Evolutionary conservation across 805 yeast genomes (phyloP).

Genomic region (Komagataella kurtzmanii): DNA sequence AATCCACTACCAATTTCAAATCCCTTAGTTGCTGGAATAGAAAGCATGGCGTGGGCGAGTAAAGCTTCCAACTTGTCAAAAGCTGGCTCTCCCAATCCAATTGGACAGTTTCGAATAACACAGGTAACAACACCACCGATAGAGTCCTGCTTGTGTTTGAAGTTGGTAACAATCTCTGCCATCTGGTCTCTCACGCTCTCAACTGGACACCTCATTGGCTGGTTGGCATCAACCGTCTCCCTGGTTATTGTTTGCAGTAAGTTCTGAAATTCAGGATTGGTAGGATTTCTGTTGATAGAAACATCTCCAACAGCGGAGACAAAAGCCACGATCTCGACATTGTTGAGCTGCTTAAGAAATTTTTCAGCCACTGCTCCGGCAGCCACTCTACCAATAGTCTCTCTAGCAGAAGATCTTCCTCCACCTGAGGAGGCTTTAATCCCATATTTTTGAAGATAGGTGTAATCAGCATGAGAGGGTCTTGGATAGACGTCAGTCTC

Average conservation of each 20-base stretch:
- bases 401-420: slow-evolving; percentile 94
- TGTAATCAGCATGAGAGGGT: slow-evolving; percentile 96
- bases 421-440: slow-evolving; percentile 93
- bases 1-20: slow-evolving; percentile 97
- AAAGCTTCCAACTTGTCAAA: slow-evolving; percentile 93
- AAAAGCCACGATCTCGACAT: slow-evolving; percentile 91
- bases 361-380: slow-evolving; percentile 98
- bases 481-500: slow-evolving; percentile 94
- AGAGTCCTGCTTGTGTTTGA: slow-evolving; percentile 79
- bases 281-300: slow-evolving; percentile 63
- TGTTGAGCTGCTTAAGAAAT: slow-evolving; percentile 58
- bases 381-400: slow-evolving; percentile 97
- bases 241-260: slow-evolving; percentile 69
- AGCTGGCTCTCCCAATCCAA: slow-evolving; percentile 96
- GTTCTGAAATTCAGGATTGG: slow-evolving; percentile 48
- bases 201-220: slow-evolving; percentile 93
- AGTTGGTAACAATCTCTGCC: slow-evolving; percentile 78
- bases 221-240: slow-evolving; percentile 74
- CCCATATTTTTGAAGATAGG: slow-evolving; percentile 84
- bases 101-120: slow-evolving; percentile 86
- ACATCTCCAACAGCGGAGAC: slow-evolving; percentile 85
- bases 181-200: slow-evolving; percentile 54
- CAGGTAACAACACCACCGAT: slow-evolving; percentile 98
- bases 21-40: slow-evolving; percentile 96
- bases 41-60: slow-evolving; percentile 95